phyloP scores from a whole-genome alignment of 176 grass and related monocot genomes.

The Zea luxurians region DNA sequence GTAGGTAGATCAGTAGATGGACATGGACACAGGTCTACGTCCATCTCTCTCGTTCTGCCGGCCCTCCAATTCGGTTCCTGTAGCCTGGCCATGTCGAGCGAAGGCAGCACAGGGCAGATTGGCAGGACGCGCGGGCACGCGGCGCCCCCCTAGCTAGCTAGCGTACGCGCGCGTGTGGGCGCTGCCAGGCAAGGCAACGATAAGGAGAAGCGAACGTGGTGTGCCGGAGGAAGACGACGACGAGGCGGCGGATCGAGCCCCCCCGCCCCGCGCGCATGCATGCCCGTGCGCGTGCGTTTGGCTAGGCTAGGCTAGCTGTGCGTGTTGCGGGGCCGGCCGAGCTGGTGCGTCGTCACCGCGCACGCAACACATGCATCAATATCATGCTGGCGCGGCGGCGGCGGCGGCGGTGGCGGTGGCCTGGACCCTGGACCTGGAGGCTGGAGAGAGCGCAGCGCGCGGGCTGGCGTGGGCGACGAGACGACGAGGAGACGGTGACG shows the following conservation, averaged over 20 bases:
- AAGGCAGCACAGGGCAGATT: neutral
- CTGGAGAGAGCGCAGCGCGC: neutral
- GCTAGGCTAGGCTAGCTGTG: neutral
- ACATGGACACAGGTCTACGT: neutral
- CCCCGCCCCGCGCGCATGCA: neutral
- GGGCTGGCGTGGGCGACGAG: slow-evolving; percentile 4
- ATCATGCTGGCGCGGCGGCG: neutral
- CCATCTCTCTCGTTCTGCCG: neutral
- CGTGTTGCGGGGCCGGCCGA: neutral
- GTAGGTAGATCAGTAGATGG: neutral
- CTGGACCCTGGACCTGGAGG: neutral
- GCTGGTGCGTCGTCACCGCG: neutral
- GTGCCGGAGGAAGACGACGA: slow-evolving; percentile 45
- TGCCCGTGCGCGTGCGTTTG: slow-evolving; percentile 5
- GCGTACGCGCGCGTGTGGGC: neutral
- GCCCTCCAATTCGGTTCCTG: neutral
- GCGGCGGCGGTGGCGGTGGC: neutral
- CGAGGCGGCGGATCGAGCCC: neutral
- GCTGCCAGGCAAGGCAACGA: neutral
- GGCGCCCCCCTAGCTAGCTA: neutral
- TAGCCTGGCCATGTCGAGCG: neutral
- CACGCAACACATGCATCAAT: neutral
- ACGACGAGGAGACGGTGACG: neutral
- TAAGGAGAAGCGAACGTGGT: slow-evolving; percentile 31
- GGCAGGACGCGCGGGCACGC: slow-evolving; percentile 21